Base-by-base conservation (phyloP, 169 alveolate genomes). In the Plasmodium ovale region DNA sequence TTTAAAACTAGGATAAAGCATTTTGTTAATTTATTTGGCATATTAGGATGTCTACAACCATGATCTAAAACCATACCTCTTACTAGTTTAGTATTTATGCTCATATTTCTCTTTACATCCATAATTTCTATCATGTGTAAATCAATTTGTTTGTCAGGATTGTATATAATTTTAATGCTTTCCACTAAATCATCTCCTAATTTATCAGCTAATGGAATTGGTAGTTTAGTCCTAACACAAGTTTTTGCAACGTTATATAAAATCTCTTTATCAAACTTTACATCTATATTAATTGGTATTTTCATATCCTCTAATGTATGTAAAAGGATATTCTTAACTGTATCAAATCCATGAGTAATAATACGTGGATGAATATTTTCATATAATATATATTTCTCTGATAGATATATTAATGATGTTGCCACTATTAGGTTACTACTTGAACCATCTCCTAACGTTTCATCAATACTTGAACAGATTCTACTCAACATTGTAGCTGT, bases 401-500 rank as follows among this genome's bases (percentile, higher is more conserved):
- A 88, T 79, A 91, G 54, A 39, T 93, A 91, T 85, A 98, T 95
- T 79, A 98, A 93, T 67, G 97, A 99, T 51, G 99, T 98, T 27
- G 98, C 97, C 87, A 98, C 95, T 56, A 98, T 94, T 44, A 98
- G 99, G 87, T 96, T 97, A 35, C 99, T 96, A 42, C 99, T 97
- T 29, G 99, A 98, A 2, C 99, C 99, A 89, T 98, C 99, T 19
- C 99, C 99, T 23, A 98, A 98, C 25, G 97, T 98, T 69, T 98
- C 99, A 92, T 98, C 99, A 95, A 98, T 98, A 31, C 99, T 99
- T 6, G 99, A 97, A 23, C 99, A 98, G 19, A 99, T 99, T 73
- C 99, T 93, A 42, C 99, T 99, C 60, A 98, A 96, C 99, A 98
- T 98, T 79, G 99, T 97, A 10, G 99, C 99, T 4, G 99, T 98